Conservation (phyloP, 306 rosid species). For the Lotus japonicus region DNA sequence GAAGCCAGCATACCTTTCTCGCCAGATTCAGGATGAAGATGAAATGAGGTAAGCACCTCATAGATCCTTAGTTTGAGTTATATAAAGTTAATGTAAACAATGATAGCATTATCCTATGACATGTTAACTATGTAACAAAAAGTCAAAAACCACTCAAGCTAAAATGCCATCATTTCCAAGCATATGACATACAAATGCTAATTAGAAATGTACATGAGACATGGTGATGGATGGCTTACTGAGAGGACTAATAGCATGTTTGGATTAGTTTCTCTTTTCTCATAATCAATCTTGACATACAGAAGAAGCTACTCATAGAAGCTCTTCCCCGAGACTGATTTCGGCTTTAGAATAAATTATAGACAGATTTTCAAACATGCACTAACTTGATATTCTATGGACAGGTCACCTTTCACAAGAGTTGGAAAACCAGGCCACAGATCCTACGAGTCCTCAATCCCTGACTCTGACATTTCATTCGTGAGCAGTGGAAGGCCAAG, state of each 20-base stretch:
- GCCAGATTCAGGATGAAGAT: conserved; percentile 11
- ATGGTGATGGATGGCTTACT: neutral
- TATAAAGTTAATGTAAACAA: neutral
- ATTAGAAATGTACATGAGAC: neutral
- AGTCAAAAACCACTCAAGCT: neutral
- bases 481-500: conserved; percentile 68
- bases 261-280: too few species aligned
- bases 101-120: neutral
- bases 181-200: neutral
- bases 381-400: conserved; percentile 20
- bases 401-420: conserved; percentile 71
- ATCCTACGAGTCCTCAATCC: conserved; percentile 28
- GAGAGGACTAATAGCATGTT: neutral
- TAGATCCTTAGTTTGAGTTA: neutral
- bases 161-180: neutral
- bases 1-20: conserved; percentile 2
- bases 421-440: conserved; percentile 26
- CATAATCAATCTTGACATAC: too few species aligned
- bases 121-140: neutral
- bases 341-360: too few species aligned
- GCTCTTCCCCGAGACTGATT: too few species aligned
- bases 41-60: conserved; percentile 52
- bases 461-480: conserved; percentile 65
- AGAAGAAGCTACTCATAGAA: too few species aligned
- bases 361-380: too few species aligned